Percentiles rank a stretch among this genome's conserved stretches.
Conservation (phyloP, 148 eudicot species). For the Rhododendron mucronatum region DNA sequence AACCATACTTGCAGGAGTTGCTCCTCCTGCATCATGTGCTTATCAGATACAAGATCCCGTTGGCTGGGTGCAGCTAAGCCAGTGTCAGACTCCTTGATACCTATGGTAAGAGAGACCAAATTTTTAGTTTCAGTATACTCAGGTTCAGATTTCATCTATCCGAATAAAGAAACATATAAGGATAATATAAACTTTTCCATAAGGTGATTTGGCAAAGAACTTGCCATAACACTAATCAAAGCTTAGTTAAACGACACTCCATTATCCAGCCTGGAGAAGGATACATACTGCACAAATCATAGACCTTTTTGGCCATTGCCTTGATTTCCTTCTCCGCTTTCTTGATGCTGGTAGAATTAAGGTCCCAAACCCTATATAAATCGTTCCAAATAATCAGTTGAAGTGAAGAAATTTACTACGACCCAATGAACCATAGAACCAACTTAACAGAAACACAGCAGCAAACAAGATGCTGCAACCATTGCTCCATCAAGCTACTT, state of each 20-base stretch:
- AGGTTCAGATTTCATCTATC: neutral
- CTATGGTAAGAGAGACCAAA: slow-evolving; percentile 28
- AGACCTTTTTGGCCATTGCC: slow-evolving; percentile 80
- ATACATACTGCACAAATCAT: slow-evolving; percentile 72
- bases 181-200: neutral
- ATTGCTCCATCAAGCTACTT: neutral
- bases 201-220: neutral
- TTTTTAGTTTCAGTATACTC: neutral
- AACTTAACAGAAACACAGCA: neutral
- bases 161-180: neutral
- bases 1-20: slow-evolving; percentile 86
- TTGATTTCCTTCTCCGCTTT: slow-evolving; percentile 77
- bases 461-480: neutral
- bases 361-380: slow-evolving; percentile 99
- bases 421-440: neutral
- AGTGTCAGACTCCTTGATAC: slow-evolving; percentile 97
- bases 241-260: neutral
- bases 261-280: neutral
- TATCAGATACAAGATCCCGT: slow-evolving; percentile 97
- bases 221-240: neutral
- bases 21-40: slow-evolving; percentile 99
- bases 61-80: slow-evolving; percentile 95
- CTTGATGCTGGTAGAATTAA: slow-evolving; percentile 75
- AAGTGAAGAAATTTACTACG: too few species aligned
- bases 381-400: too few species aligned